Percentiles rank a stretch among this genome's conserved stretches.
phyloP scores from a whole-genome alignment of 2,329 filamentous ascomycete species.

The Fusarium sp. region DNA sequence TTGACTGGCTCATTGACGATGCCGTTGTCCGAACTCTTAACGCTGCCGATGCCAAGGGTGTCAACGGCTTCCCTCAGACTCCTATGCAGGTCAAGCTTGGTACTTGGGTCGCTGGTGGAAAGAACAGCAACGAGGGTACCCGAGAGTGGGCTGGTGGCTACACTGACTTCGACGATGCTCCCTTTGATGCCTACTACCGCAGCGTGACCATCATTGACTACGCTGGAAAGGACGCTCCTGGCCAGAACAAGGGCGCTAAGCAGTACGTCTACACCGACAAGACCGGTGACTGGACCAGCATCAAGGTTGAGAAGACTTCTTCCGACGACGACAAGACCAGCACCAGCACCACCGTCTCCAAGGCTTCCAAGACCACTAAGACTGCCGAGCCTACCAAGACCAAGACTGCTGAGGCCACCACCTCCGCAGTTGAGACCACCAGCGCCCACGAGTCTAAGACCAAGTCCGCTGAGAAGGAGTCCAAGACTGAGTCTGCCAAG shows the following conservation, averaged over 20 bases:
- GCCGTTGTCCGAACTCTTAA: slow-evolving; percentile 68
- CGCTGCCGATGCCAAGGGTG: slow-evolving; percentile 65
- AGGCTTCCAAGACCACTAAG: slow-evolving; percentile 25
- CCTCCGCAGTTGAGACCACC: slow-evolving; percentile 18
- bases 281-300: slow-evolving; percentile 60
- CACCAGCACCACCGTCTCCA: slow-evolving; percentile 27
- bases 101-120: slow-evolving; percentile 70
- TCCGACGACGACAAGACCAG: slow-evolving; percentile 35
- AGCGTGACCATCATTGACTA: slow-evolving; percentile 64
- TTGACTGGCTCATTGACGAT: slow-evolving; percentile 74
- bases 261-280: slow-evolving; percentile 63
- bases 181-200: slow-evolving; percentile 67
- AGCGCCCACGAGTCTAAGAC: slow-evolving; percentile 25
- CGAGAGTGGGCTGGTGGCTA: slow-evolving; percentile 75
- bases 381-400: slow-evolving; percentile 27
- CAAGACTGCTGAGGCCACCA: slow-evolving; percentile 17
- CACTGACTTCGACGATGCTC: slow-evolving; percentile 61
- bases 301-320: slow-evolving; percentile 57
- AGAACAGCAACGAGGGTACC: slow-evolving; percentile 72
- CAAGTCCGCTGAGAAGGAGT: slow-evolving; percentile 6
- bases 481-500: slow-evolving; percentile 8
- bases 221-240: slow-evolving; percentile 57
- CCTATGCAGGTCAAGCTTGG: slow-evolving; percentile 77
- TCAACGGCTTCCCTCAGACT: slow-evolving; percentile 73
- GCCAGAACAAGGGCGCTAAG: slow-evolving; percentile 50